phyloP scores from a whole-genome alignment of 495 filamentous ascomycete species.

The Penicillium taxi region DNA sequence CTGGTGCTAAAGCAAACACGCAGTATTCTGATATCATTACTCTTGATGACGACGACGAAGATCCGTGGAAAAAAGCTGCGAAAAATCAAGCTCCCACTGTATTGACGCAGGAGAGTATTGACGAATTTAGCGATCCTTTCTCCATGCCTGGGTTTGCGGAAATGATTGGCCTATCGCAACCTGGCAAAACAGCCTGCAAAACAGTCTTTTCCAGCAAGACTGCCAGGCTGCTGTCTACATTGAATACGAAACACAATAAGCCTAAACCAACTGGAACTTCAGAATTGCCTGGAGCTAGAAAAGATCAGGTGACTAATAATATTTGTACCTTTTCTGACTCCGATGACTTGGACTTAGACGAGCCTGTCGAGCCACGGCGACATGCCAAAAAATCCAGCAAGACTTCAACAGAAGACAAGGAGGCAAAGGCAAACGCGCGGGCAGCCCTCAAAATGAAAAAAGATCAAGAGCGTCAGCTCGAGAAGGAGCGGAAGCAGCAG shows the following conservation, averaged over 20 bases:
- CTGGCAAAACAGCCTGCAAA: constrained; percentile 5
- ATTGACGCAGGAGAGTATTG: constrained; percentile 23
- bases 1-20: no score
- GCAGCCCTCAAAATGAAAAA: constrained; percentile 38
- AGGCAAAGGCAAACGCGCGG: constrained; percentile 49
- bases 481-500: constrained; percentile 44
- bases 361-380: constrained; percentile 15
- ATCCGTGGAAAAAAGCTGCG: constrained; percentile 8
- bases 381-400: constrained; percentile 26
- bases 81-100: background rate
- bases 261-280: background rate
- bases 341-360: constrained; percentile 23
- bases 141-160: constrained; percentile 25
- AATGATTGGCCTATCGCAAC: constrained; percentile 10
- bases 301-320: constrained; percentile 1
- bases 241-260: constrained; percentile 14
- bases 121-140: constrained; percentile 35
- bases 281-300: constrained; percentile 2
- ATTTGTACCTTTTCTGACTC: constrained; percentile 8
- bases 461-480: constrained; percentile 36
- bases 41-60: constrained; percentile 32
- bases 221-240: constrained; percentile 30
- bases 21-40: constrained; percentile 21
- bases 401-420: constrained; percentile 36
- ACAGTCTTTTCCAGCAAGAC: constrained; percentile 31